A percentile compares a stretch with the other conserved stretches of the same genome.
Evolutionary conservation across 2,329 filamentous ascomycete genomes (phyloP).

Genomic region (Fusarium keratoplasticum): DNA sequence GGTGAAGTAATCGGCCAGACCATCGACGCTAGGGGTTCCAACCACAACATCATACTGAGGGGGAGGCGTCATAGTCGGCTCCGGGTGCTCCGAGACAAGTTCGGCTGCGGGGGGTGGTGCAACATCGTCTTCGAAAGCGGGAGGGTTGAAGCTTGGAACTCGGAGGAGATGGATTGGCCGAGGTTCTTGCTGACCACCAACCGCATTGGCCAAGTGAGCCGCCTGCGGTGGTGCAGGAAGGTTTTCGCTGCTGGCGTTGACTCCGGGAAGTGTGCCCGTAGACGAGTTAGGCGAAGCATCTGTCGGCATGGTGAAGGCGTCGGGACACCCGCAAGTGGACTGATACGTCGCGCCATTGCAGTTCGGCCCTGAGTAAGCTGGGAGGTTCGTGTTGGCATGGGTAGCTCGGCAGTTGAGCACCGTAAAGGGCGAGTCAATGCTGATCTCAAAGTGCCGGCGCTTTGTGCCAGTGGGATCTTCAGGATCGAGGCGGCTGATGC

Average conservation of each 20-base stretch:
- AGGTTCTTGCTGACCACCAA: conserved; percentile 51
- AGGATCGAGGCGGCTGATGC: conserved; percentile 85
- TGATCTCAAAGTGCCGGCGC: conserved; percentile 92
- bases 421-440: conserved; percentile 94
- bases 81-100: conserved; percentile 33
- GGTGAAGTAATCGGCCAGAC: conserved; percentile 87
- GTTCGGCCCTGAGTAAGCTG: conserved; percentile 75
- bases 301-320: conserved; percentile 62
- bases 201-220: conserved; percentile 58
- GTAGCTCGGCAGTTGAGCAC: conserved; percentile 95
- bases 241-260: conserved; percentile 49
- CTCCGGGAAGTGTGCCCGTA: conserved; percentile 57
- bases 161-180: conserved; percentile 88
- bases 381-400: conserved; percentile 86
- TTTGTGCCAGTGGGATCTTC: conserved; percentile 78
- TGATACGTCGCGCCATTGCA: conserved; percentile 59
- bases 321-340: conserved; percentile 65
- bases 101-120: conserved; percentile 51
- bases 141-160: conserved; percentile 87
- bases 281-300: conserved; percentile 78
- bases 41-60: conserved; percentile 87
- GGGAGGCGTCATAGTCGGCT: conserved; percentile 76
- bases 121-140: conserved; percentile 82
- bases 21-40: conserved; percentile 73
- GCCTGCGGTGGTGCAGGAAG: conserved; percentile 66